A percentile compares a stretch with the other conserved stretches of the same genome.
phyloP scores from a whole-genome alignment of 2,329 filamentous ascomycete species.

The Fusarium lateritium region DNA sequence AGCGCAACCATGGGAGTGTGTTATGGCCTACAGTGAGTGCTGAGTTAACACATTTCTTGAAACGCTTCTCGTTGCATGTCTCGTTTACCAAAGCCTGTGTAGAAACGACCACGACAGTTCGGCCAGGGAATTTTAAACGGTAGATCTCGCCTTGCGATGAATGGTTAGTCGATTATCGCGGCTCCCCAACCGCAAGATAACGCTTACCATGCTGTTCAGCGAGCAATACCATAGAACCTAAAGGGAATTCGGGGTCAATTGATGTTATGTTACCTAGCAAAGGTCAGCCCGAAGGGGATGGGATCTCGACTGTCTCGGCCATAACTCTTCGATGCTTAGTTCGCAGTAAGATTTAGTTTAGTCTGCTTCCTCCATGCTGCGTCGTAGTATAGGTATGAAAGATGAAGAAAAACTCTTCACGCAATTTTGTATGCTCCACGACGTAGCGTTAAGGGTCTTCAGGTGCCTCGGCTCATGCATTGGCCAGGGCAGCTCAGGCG shows the following conservation, averaged over 20 bases:
- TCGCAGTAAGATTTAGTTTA: not conserved
- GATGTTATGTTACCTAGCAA: conserved; percentile 75
- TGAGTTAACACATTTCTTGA: conserved; percentile 69
- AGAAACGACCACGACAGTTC: conserved; percentile 62
- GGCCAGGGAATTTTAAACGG: conserved; percentile 28
- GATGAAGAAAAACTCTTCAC: not conserved
- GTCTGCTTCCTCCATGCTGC: not conserved
- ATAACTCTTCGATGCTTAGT: conserved; percentile 7
- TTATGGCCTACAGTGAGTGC: conserved; percentile 58
- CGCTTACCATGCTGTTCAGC: conserved; percentile 73
- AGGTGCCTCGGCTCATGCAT: too few relatives aligned
- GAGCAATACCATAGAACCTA: conserved; percentile 67
- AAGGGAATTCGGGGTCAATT: conserved; percentile 69
- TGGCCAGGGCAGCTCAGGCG: too few relatives aligned
- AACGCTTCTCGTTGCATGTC: conserved; percentile 74
- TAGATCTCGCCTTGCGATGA: conserved; percentile 28
- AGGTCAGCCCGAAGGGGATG: conserved; percentile 72
- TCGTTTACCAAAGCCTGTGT: conserved; percentile 73
- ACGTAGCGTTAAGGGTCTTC: too few relatives aligned
- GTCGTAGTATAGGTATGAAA: not conserved
- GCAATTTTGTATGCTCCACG: not conserved
- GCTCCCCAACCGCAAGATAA: not conserved
- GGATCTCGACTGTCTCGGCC: conserved; percentile 62
- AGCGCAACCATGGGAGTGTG: too few relatives aligned
- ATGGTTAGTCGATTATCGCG: not conserved